Evolutionary conservation across 1,284 basidiomycete genomes (phyloP).

Genomic region (Coriolopsis trogii): DNA sequence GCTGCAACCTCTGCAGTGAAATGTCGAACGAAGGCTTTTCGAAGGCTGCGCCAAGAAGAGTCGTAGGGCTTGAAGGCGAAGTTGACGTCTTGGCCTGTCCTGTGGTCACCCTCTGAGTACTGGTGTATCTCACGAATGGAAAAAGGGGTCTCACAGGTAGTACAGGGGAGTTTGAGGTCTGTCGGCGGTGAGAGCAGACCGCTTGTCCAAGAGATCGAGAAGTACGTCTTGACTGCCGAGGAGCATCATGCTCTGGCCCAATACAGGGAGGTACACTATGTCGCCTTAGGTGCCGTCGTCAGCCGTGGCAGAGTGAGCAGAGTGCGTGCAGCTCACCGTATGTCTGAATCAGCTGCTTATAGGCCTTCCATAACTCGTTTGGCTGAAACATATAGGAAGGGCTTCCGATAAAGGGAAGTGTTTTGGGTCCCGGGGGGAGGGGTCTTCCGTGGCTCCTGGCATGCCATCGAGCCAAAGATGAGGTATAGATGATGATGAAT

Average conservation of each 20-base stretch:
- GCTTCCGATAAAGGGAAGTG: background rate
- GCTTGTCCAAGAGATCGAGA: constrained; percentile 11
- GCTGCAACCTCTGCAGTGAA: background rate
- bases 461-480: background rate
- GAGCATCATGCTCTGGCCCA: constrained; percentile 3
- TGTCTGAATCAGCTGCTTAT: background rate
- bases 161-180: background rate
- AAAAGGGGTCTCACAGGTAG: background rate
- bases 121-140: background rate
- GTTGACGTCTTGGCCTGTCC: background rate
- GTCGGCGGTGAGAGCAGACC: constrained; percentile 4
- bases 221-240: background rate
- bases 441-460: background rate
- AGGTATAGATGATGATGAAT: background rate
- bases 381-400: background rate
- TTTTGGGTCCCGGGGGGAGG: background rate
- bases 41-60: constrained; percentile 19
- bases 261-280: background rate
- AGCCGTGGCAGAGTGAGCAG: background rate
- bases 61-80: constrained; percentile 21
- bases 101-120: background rate
- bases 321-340: background rate
- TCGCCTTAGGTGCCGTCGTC: background rate
- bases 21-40: constrained; percentile 20
- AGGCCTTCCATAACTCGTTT: background rate